phyloP scores from a whole-genome alignment of 2,329 filamentous ascomycete genomes.

The Xylaria sp. region DNA sequence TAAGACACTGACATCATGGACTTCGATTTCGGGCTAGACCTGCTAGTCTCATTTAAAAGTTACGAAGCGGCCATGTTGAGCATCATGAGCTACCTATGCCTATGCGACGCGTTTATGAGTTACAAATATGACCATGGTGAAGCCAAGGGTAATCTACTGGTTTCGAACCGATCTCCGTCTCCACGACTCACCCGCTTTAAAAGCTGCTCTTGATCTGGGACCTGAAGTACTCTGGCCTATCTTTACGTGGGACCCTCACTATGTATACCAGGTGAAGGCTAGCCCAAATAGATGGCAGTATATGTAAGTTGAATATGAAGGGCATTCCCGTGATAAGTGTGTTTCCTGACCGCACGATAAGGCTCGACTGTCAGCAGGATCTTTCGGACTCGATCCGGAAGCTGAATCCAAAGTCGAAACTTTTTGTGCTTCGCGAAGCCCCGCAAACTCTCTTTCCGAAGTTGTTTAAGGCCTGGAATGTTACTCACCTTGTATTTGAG shows the following conservation, averaged over 20 bases:
- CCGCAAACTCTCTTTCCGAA: constrained; percentile 78
- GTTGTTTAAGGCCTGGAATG: constrained; percentile 77
- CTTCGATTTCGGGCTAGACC: constrained; percentile 22
- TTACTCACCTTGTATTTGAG: constrained; percentile 82
- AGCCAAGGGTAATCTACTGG: constrained; percentile 76
- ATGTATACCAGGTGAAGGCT: constrained; percentile 77
- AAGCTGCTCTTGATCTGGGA: constrained; percentile 76
- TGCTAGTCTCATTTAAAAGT: not conserved
- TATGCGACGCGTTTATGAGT: not conserved
- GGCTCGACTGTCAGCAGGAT: constrained; percentile 78
- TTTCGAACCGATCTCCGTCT: constrained; percentile 82
- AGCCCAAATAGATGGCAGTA: constrained; percentile 81
- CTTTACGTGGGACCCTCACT: constrained; percentile 85
- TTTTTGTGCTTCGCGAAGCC: constrained; percentile 77
- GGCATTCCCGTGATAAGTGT: not conserved
- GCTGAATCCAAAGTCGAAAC: constrained; percentile 73
- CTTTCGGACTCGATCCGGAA: constrained; percentile 74
- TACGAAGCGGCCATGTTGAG: not conserved
- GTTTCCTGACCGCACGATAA: constrained; percentile 44
- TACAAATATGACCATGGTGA: constrained; percentile 38
- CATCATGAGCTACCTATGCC: not conserved
- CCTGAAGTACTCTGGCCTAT: constrained; percentile 77
- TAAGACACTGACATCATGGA: constrained; percentile 38
- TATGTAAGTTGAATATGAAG: constrained; percentile 57
- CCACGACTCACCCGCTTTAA: constrained; percentile 79